These are phyloP conservation scores for Rhynchosporium agropyri DNA, from an alignment of 2,329 filamentous ascomycete species.

Conservation along the genomic window DNA sequence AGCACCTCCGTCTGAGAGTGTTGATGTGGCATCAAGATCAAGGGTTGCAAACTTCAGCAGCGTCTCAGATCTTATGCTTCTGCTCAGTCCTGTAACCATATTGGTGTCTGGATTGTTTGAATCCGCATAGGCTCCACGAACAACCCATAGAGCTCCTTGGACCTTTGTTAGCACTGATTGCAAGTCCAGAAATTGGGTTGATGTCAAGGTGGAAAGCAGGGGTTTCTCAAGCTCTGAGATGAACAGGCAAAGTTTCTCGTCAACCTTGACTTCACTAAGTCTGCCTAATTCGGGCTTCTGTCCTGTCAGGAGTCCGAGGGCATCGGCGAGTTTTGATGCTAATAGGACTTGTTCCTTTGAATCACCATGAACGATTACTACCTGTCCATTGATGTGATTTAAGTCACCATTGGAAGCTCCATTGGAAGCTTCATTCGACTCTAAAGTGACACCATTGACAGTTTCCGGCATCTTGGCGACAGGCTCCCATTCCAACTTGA, in stretches of 20 bases:
- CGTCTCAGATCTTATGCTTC: slow-evolving; percentile 38
- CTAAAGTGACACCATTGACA: background rate
- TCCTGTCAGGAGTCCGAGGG: slow-evolving; percentile 43
- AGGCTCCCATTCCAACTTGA: slow-evolving; percentile 51
- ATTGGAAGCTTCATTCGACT: slow-evolving; percentile 16
- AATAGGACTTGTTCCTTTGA: slow-evolving; percentile 39
- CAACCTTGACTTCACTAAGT: slow-evolving; percentile 40
- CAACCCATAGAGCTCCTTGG: slow-evolving; percentile 53
- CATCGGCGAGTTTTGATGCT: slow-evolving; percentile 43
- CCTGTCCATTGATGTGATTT: slow-evolving; percentile 35
- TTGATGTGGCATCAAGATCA: slow-evolving; percentile 33
- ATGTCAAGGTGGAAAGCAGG: slow-evolving; percentile 47
- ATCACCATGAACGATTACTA: slow-evolving; percentile 33
- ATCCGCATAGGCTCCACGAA: slow-evolving; percentile 47
- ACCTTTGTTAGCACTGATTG: slow-evolving; percentile 45
- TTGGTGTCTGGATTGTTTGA: slow-evolving; percentile 36
- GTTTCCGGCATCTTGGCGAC: background rate
- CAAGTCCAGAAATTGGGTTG: slow-evolving; percentile 48
- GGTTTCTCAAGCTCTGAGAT: slow-evolving; percentile 49
- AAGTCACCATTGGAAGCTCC: slow-evolving; percentile 4
- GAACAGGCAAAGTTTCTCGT: slow-evolving; percentile 47
- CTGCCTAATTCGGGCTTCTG: slow-evolving; percentile 43
- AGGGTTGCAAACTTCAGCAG: slow-evolving; percentile 38
- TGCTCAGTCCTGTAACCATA: slow-evolving; percentile 38
- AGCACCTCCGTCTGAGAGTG: slow-evolving; percentile 42